A percentile compares a stretch with the other conserved stretches of the same genome.
Evolutionary conservation across 306 rosid genomes (phyloP).

Genomic region (Sophora flavescens): DNA sequence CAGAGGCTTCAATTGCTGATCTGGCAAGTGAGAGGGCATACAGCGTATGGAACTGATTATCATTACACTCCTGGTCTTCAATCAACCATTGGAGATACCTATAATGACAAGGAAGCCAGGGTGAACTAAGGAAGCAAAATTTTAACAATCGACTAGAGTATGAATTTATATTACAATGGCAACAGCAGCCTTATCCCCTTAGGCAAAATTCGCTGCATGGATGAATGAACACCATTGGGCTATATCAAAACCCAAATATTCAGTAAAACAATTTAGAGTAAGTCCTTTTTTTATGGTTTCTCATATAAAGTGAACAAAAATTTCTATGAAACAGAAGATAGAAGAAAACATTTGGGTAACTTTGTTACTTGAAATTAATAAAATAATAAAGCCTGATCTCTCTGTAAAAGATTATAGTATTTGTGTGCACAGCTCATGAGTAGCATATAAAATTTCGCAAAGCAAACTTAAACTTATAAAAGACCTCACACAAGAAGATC

Average conservation of each 20-base stretch:
- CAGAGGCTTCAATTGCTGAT: conserved; percentile 78
- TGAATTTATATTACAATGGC: conserved; percentile 16
- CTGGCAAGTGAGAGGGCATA: conserved; percentile 95
- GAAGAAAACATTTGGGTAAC: background rate
- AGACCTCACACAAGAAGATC: no score
- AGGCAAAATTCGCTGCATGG: background rate
- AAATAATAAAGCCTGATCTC: conserved; percentile 29
- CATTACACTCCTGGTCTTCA: conserved; percentile 84
- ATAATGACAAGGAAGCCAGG: conserved; percentile 41
- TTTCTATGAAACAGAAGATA: background rate
- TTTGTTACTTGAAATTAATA: background rate
- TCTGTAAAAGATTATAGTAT: background rate
- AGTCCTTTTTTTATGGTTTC: background rate
- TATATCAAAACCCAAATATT: conserved; percentile 15
- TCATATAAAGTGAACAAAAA: background rate
- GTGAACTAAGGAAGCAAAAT: conserved; percentile 22
- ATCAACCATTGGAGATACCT: conserved; percentile 98
- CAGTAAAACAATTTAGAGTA: background rate
- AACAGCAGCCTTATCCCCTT: conserved; percentile 23
- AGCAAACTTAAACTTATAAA: no score
- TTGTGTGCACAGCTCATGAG: background rate
- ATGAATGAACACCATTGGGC: conserved; percentile 26
- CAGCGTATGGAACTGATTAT: conserved; percentile 82
- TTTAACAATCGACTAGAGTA: conserved; percentile 22
- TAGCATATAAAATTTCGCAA: no score